phyloP scores from a whole-genome alignment of 1,284 basidiomycete species.

The Calocybe gambosa region DNA sequence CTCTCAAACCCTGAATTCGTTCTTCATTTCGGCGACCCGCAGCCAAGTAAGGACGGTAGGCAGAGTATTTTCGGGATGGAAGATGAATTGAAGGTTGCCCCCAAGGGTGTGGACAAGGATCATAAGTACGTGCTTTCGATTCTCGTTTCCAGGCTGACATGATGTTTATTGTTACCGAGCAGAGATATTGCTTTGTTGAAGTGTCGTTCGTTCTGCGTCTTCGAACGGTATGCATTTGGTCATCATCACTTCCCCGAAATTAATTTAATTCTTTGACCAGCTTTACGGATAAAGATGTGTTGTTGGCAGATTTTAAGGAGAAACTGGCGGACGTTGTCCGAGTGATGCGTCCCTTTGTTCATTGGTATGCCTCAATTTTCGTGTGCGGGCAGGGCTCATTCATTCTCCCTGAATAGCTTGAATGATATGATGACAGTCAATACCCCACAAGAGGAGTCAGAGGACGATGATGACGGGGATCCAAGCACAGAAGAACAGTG shows the following conservation, averaged over 20 bases:
- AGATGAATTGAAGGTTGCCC: conserved; percentile 80
- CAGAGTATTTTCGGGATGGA: conserved; percentile 77
- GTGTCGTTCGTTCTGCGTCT: conserved; percentile 73
- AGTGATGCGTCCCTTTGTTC: conserved; percentile 72
- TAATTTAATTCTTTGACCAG: conserved; percentile 32
- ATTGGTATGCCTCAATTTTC: conserved; percentile 45
- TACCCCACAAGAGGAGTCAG: conserved; percentile 26
- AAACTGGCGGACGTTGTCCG: conserved; percentile 48
- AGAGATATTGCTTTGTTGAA: conserved; percentile 86
- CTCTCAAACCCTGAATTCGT: conserved; percentile 67
- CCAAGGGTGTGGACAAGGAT: conserved; percentile 80
- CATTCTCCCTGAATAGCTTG: conserved; percentile 35
- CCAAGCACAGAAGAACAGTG: conserved; percentile 1
- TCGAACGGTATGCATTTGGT: conserved; percentile 49
- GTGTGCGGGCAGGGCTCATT: background rate
- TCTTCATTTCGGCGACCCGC: conserved; percentile 64
- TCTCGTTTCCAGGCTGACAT: conserved; percentile 6
- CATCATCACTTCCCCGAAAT: no score
- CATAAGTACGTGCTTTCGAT: conserved; percentile 61
- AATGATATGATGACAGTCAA: conserved; percentile 49
- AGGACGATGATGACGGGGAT: conserved; percentile 18
- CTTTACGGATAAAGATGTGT: conserved; percentile 73
- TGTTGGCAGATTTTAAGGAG: conserved; percentile 60
- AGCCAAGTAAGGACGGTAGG: conserved; percentile 55
- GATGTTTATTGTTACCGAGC: conserved; percentile 3